Percentiles rank a stretch among this genome's conserved stretches.
Evolutionary conservation across 1,284 basidiomycete genomes (phyloP).

Genomic region (Rhodotorula mucilaginosa): DNA sequence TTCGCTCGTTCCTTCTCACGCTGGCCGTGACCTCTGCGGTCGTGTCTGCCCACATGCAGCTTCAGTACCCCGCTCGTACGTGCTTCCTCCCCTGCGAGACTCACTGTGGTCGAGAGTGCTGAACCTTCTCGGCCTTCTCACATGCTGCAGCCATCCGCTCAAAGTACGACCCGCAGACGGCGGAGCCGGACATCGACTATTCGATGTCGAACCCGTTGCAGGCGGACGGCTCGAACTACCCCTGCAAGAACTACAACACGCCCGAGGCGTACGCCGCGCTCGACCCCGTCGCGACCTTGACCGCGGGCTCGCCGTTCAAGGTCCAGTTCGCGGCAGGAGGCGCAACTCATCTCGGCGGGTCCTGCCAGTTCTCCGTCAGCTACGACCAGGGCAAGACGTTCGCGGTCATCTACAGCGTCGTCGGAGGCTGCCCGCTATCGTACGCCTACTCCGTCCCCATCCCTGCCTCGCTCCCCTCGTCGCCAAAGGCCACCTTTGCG

Average conservation of each 20-base stretch:
- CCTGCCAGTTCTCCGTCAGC: slow-evolving; percentile 49
- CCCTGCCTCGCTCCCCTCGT: slow-evolving; percentile 48
- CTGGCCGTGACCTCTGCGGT: slow-evolving; percentile 1
- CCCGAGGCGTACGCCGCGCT: slow-evolving; percentile 43
- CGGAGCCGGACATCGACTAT: slow-evolving; percentile 49
- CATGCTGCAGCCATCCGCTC: slow-evolving; percentile 24
- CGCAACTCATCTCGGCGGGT: slow-evolving; percentile 51
- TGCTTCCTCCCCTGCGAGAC: background rate
- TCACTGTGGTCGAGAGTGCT: background rate
- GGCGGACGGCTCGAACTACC: slow-evolving; percentile 47
- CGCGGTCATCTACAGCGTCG: slow-evolving; percentile 49
- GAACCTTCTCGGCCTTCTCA: background rate
- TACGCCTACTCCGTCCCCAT: slow-evolving; percentile 46
- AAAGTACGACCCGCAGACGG: slow-evolving; percentile 37
- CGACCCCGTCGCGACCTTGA: slow-evolving; percentile 45
- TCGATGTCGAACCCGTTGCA: slow-evolving; percentile 48
- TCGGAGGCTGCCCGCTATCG: slow-evolving; percentile 50
- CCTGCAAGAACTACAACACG: slow-evolving; percentile 52
- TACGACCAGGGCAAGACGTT: slow-evolving; percentile 52
- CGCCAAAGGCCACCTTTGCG: slow-evolving; percentile 49
- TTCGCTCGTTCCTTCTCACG: slow-evolving; percentile 7
- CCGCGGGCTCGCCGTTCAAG: slow-evolving; percentile 45
- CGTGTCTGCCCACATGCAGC: slow-evolving; percentile 22
- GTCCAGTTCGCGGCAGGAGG: slow-evolving; percentile 43
- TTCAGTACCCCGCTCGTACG: slow-evolving; percentile 30